These are phyloP conservation scores for Pseudonitzschia delicatissima DNA, from an alignment of 108 stramenopile species.

Conservation along the genomic window DNA sequence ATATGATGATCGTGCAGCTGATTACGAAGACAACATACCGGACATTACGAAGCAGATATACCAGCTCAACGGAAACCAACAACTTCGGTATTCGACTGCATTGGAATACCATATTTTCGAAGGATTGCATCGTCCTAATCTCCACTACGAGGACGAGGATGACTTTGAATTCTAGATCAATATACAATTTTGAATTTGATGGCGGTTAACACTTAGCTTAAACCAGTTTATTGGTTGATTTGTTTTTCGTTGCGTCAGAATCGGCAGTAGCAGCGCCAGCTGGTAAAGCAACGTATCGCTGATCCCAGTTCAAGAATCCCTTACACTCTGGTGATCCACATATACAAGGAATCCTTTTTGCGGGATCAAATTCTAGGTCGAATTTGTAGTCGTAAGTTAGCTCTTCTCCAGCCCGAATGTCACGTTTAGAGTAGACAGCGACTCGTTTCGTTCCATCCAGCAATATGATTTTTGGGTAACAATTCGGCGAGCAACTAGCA, in stretches of 20 bases:
- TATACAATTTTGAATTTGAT: neutral
- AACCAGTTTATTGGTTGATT: neutral
- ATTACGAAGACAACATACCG: conserved; percentile 15
- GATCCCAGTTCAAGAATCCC: conserved; percentile 82
- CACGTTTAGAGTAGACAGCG: conserved; percentile 90
- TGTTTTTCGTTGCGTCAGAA: neutral
- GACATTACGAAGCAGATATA: conserved; percentile 5
- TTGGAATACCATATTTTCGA: conserved; percentile 8
- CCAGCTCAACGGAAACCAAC: neutral
- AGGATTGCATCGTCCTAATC: neutral
- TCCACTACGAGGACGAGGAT: neutral
- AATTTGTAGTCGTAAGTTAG: conserved; percentile 98
- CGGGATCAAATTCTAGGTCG: conserved; percentile 59
- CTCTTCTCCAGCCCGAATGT: conserved; percentile 89
- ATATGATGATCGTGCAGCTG: conserved; percentile 6
- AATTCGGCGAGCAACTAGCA: conserved; percentile 88
- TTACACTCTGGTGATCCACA: conserved; percentile 71
- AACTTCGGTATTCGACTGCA: neutral
- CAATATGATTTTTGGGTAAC: conserved; percentile 84
- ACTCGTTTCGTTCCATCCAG: conserved; percentile 72
- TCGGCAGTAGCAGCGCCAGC: neutral
- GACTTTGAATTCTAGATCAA: neutral
- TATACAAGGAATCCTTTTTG: conserved; percentile 67
- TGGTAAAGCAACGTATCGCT: neutral
- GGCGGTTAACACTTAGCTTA: neutral